Evolutionary conservation across 306 rosid species (phyloP).

Genomic region (Potentilla sterilis): DNA sequence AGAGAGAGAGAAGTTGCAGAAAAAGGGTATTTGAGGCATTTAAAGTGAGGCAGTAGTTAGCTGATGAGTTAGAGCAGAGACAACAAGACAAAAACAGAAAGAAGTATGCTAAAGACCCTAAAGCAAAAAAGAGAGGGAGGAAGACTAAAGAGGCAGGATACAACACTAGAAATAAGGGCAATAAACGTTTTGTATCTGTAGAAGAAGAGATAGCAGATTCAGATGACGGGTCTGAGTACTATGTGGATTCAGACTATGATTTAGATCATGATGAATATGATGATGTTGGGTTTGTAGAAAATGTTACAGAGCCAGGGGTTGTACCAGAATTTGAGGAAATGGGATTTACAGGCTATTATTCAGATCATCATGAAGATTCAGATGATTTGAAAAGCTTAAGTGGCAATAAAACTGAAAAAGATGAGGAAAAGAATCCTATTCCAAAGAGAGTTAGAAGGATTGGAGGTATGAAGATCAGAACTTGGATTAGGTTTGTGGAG

Average conservation of each 20-base stretch:
- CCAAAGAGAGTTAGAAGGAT: no score
- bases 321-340: no score
- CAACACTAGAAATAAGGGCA: no score
- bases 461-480: no score
- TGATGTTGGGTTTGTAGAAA: no score
- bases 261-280: no score
- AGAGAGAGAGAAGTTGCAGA: background rate
- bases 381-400: background rate
- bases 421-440: background rate
- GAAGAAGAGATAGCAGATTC: no score
- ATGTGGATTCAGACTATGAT: no score
- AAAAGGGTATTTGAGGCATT: background rate
- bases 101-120: no score
- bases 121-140: background rate
- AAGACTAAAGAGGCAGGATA: background rate
- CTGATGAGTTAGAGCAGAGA: background rate
- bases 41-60: background rate
- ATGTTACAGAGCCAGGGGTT: no score
- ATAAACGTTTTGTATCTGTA: background rate
- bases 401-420: background rate
- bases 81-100: background rate
- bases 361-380: background rate
- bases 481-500: background rate
- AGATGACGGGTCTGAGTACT: no score
- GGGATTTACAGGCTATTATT: no score